Conservation (phyloP, 169 alveolate species). For the Perkinsus chesapeaki region DNA sequence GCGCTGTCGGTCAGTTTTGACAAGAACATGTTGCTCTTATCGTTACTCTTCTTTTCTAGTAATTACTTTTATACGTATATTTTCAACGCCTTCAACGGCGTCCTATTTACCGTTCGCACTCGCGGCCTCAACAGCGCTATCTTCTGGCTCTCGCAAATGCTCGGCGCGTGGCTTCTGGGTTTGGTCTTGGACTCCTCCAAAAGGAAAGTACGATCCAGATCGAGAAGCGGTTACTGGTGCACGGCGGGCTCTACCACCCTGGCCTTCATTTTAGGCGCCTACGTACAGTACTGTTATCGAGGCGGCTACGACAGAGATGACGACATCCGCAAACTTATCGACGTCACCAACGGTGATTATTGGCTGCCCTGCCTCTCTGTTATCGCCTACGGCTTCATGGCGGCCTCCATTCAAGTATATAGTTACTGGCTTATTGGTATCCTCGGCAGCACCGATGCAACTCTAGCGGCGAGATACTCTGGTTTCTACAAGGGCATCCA, state of each 20-base stretch:
- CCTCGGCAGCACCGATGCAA: background rate
- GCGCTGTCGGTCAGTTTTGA: background rate
- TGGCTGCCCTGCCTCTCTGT: background rate
- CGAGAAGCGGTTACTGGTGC: background rate
- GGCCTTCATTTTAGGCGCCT: background rate
- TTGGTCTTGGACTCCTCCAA: background rate
- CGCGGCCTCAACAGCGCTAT: constrained; percentile 33
- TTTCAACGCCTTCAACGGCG: constrained; percentile 34
- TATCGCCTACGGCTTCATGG: constrained; percentile 1
- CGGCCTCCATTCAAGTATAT: background rate
- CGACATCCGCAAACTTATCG: background rate
- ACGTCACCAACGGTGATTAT: background rate
- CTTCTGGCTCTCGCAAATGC: constrained; percentile 33
- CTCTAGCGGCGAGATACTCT: background rate
- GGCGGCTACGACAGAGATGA: background rate
- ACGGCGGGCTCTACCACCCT: background rate
- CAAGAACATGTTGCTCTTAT: background rate
- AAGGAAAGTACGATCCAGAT: background rate
- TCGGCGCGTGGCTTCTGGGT: constrained; percentile 15
- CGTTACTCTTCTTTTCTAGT: constrained; percentile 24
- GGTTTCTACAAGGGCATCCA: constrained; percentile 18
- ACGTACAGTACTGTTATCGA: background rate
- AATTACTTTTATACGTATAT: constrained; percentile 35
- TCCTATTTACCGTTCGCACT: constrained; percentile 25
- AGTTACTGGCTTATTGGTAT: background rate